Percentiles rank a stretch among this genome's conserved stretches.
These are phyloP conservation scores for Paecilomyces sp. DNA, from an alignment of 2,329 filamentous ascomycete genomes.

Conservation along the genomic window DNA sequence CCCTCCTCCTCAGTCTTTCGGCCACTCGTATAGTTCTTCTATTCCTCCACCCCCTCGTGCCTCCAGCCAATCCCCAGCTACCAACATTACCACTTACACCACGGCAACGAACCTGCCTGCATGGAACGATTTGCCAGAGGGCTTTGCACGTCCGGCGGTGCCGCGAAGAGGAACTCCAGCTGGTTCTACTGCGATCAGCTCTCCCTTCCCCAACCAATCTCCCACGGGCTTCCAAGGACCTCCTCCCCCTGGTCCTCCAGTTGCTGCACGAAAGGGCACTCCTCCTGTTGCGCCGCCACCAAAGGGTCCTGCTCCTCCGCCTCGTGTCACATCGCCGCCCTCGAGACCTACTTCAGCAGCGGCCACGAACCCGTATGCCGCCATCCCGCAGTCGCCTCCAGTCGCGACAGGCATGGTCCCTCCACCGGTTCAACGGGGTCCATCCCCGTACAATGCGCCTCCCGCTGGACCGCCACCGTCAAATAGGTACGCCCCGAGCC, in stretches of 20 bases:
- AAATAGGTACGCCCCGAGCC: conserved; percentile 68
- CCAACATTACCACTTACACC: conserved; percentile 55
- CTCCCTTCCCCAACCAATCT: conserved; percentile 67
- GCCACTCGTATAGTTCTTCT: conserved; percentile 37
- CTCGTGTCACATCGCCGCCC: not conserved
- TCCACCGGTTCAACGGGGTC: conserved; percentile 61
- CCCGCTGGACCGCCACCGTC: conserved; percentile 62
- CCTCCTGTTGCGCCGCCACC: conserved; percentile 50
- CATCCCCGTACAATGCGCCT: conserved; percentile 81
- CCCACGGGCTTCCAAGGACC: conserved; percentile 31
- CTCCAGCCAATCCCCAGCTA: conserved; percentile 57
- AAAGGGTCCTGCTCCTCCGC: conserved; percentile 27
- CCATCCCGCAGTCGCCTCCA: conserved; percentile 36
- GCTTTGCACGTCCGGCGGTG: conserved; percentile 63
- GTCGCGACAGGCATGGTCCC: conserved; percentile 36
- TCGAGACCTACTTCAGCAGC: conserved; percentile 17
- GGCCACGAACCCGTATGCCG: conserved; percentile 32
- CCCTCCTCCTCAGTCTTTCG: conserved; percentile 32
- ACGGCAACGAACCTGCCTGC: conserved; percentile 65
- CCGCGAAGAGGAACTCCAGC: conserved; percentile 69
- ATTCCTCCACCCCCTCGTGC: conserved; percentile 59
- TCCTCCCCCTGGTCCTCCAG: conserved; percentile 53
- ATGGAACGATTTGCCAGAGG: conserved; percentile 94
- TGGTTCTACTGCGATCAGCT: conserved; percentile 53
- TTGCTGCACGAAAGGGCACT: conserved; percentile 55